phyloP scores from a whole-genome alignment of 306 rosid genomes.

The Parietaria judaica region DNA sequence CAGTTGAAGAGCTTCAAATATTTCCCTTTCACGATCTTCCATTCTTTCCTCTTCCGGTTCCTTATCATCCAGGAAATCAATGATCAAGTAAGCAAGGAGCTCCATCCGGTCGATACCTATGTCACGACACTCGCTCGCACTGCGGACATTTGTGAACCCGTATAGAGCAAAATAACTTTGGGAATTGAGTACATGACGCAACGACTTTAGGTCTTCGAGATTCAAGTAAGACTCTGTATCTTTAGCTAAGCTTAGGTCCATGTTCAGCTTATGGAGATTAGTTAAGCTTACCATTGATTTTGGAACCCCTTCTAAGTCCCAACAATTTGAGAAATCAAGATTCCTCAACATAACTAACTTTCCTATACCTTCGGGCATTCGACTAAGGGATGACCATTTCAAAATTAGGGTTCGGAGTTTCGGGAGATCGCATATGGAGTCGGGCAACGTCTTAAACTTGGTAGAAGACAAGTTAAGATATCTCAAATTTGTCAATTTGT shows the following conservation, averaged over 20 bases:
- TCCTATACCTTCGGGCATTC: not conserved
- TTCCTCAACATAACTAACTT: not conserved
- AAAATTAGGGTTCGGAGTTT: not conserved
- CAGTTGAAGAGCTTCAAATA: conserved; percentile 10
- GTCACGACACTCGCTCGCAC: not conserved
- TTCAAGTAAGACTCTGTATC: not conserved
- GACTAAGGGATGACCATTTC: not conserved
- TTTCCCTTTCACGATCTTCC: not conserved
- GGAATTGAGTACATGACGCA: not conserved
- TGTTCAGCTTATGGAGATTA: not conserved
- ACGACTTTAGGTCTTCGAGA: not conserved
- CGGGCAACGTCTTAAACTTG: not conserved
- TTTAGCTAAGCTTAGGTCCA: not conserved
- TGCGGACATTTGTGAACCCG: not conserved
- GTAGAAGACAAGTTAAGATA: not conserved
- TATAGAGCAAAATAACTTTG: not conserved
- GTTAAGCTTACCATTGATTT: not conserved
- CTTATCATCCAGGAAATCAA: not conserved
- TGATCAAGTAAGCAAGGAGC: not conserved
- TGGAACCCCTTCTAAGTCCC: not conserved
- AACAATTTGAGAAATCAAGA: not conserved
- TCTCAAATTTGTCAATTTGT: not conserved
- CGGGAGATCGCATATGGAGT: not conserved
- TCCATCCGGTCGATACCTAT: not conserved
- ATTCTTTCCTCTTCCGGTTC: not conserved